Evolutionary conservation across 768 basidiomycete genomes (phyloP), one percentile per base, ranked within the genome.

Genomic region (Podaxis carcinomalis): DNA sequence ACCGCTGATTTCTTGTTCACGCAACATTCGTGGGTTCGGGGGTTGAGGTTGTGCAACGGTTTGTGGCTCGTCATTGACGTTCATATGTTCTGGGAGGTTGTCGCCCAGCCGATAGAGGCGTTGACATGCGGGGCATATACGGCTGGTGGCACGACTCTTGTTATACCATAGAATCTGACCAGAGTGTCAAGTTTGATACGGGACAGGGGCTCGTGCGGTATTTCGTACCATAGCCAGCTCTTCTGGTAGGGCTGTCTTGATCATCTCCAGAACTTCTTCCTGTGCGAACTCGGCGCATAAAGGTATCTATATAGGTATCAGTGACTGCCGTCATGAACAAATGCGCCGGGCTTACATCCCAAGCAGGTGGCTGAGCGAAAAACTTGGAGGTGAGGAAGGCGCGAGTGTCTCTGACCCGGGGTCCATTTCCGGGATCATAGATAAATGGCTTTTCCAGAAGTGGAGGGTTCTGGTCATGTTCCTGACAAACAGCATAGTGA

Each of bases 131-230:
- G 92, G 91, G 66, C 92, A 93, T 55, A 93, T 80, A 27, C 92
- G 84, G 57, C 85, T 82, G 9, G 77, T 80, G 4, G 79, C 71
- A 2, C 92, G 82, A 68, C 88, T 91, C 73, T 91, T 91, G 77
- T 93, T 93, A 68, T 93, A 92, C 90, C 90, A 93, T 11, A 92
- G 66, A 9, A 89, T 85, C 90, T 90, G 63, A 21, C 47, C 36
- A 37, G n/a, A 6, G 51, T 2, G 19, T 54, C 32, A 32, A 32
- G 32, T 32, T 35, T 37, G 6, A 55, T 46, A n/a, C 16, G 19
- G 10, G 49, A 40, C 39, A 58, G 5, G 11, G 27, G 47, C n/a
- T 56, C 25, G 51, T 9, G 51, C 19, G 36, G 74, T n/a, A 23
- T 5, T 21, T 27, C 86, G 51, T 65, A 92, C 91, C 64, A 88